phyloP scores from a whole-genome alignment of 768 basidiomycete species.

The Termitomyces eurrhizus region DNA sequence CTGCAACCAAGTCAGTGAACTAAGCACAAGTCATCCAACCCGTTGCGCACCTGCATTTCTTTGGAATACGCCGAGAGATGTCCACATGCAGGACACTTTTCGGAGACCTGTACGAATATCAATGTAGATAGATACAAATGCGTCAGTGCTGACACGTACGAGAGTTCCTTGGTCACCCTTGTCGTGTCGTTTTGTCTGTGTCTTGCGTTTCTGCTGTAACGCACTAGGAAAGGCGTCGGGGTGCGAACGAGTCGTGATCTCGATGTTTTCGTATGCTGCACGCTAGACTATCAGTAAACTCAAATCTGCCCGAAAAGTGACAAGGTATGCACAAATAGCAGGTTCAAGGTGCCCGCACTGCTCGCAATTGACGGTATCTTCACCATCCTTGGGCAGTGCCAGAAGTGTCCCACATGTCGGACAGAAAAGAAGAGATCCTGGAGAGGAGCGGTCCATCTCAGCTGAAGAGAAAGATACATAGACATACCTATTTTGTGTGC shows the following conservation, averaged over 20 bases:
- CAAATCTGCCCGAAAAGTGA: neutral
- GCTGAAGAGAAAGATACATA: neutral
- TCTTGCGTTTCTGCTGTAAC: slow-evolving; percentile 83
- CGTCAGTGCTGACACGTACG: slow-evolving; percentile 23
- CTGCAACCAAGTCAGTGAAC: slow-evolving; percentile 30
- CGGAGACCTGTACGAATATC: slow-evolving; percentile 57
- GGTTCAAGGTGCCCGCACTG: slow-evolving; percentile 88
- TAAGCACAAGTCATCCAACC: neutral
- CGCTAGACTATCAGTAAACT: neutral
- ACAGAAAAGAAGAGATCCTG: slow-evolving; percentile 93
- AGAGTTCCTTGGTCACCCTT: slow-evolving; percentile 60
- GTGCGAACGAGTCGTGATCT: slow-evolving; percentile 86
- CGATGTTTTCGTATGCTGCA: slow-evolving; percentile 82
- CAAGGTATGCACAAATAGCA: slow-evolving; percentile 68
- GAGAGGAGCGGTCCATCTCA: too few species aligned
- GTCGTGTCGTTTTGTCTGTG: slow-evolving; percentile 78
- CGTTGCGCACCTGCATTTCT: slow-evolving; percentile 68
- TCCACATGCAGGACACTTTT: slow-evolving; percentile 87
- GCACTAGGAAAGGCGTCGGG: slow-evolving; percentile 94
- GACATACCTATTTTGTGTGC: slow-evolving; percentile 14
- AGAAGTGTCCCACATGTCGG: slow-evolving; percentile 90
- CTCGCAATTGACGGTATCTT: slow-evolving; percentile 76
- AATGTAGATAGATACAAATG: neutral
- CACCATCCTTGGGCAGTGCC: slow-evolving; percentile 71
- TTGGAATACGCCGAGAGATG: slow-evolving; percentile 84